Evolutionary conservation across 1,139 yeast genomes (phyloP).

Genomic region (Debaryomyces sp.): DNA sequence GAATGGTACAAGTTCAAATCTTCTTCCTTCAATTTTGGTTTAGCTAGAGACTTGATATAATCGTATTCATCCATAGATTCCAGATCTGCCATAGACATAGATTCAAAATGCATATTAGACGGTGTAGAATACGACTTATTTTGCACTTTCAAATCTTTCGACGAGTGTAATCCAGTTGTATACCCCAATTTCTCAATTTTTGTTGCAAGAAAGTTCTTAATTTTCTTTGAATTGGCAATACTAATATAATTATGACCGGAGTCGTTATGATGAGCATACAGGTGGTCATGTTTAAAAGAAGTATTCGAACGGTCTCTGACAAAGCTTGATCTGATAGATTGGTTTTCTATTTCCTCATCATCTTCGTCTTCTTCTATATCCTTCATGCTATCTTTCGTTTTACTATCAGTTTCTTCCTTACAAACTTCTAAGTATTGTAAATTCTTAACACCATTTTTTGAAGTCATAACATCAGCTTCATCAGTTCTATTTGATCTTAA

Average conservation of each 20-base stretch:
- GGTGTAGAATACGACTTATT: conserved; percentile 1
- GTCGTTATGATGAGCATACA: not conserved
- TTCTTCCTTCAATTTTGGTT: conserved; percentile 5
- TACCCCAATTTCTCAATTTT: conserved; percentile 40
- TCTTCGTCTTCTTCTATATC: conserved; percentile 7
- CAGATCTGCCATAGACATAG: not conserved
- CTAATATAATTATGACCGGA: conserved; percentile 18
- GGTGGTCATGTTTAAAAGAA: not conserved
- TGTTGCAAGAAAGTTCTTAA: conserved; percentile 31
- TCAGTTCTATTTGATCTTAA: conserved; percentile 11
- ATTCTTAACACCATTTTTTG: conserved; percentile 9
- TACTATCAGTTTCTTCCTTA: conserved; percentile 3
- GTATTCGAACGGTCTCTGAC: not conserved
- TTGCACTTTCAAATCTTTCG: not conserved
- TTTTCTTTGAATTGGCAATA: conserved; percentile 28
- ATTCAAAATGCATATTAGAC: not conserved
- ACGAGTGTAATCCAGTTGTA: conserved; percentile 8
- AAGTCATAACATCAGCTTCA: conserved; percentile 1
- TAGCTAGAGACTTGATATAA: not conserved
- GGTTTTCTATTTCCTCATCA: conserved; percentile 1
- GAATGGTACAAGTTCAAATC: conserved; percentile 12
- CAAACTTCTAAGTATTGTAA: conserved; percentile 9
- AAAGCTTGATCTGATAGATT: not conserved
- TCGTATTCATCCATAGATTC: not conserved
- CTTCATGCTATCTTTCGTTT: not conserved